These are phyloP conservation scores for Globisporangium polare DNA, from an alignment of 352 stramenopile genomes.

Conservation along the genomic window DNA sequence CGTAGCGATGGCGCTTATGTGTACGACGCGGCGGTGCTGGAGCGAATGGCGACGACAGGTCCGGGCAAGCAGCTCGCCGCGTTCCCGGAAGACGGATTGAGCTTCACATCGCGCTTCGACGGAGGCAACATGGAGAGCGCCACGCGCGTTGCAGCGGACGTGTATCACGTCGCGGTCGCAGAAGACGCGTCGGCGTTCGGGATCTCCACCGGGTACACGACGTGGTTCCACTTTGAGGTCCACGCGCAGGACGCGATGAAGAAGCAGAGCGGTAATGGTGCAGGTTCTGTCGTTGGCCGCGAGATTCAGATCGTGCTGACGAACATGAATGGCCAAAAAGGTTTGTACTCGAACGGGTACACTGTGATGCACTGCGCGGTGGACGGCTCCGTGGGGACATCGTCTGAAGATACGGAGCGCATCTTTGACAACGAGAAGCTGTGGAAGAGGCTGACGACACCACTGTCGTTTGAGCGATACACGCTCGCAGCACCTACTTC, in stretches of 20 bases:
- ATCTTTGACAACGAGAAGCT: constrained; percentile 29
- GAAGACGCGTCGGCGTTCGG: constrained; percentile 37
- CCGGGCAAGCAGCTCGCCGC: constrained; percentile 27
- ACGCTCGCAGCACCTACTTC: neutral
- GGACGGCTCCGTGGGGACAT: constrained; percentile 9
- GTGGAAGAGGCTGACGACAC: constrained; percentile 33
- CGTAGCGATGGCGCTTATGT: no score
- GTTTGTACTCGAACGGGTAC: constrained; percentile 34
- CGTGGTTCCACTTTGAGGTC: constrained; percentile 48
- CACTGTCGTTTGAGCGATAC: constrained; percentile 40
- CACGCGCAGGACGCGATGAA: neutral
- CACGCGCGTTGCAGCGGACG: constrained; percentile 2
- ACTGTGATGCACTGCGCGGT: constrained; percentile 25
- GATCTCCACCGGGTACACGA: constrained; percentile 38
- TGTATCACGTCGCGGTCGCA: constrained; percentile 35
- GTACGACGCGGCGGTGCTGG: constrained; percentile 2
- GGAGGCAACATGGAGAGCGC: constrained; percentile 28
- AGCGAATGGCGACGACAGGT: constrained; percentile 21
- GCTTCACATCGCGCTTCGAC: constrained; percentile 39
- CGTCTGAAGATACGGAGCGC: constrained; percentile 10
- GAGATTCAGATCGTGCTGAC: constrained; percentile 25
- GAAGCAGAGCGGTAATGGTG: neutral
- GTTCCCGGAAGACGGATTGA: constrained; percentile 28
- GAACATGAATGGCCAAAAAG: constrained; percentile 43
- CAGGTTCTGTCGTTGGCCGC: neutral